Evolutionary conservation across 257 asterid genomes (phyloP).

Genomic region (Primulina eburnea): DNA sequence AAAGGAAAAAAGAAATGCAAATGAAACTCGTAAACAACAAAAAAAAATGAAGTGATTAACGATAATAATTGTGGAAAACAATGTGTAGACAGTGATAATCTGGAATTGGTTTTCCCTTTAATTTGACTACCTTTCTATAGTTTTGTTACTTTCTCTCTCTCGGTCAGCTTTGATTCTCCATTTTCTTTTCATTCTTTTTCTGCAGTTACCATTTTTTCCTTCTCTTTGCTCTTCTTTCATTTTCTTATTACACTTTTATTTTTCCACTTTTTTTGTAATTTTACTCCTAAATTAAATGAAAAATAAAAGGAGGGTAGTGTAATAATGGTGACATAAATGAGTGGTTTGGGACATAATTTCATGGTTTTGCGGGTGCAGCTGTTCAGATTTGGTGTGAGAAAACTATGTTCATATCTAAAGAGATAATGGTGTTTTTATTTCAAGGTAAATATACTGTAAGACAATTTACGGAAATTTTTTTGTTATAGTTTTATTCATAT

Average conservation of each 20-base stretch:
- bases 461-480: no score
- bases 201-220: not conserved
- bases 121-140: not conserved
- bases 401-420: no score
- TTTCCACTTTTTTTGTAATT: not conserved
- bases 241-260: not conserved
- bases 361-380: slow-evolving; percentile 6
- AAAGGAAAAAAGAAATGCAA: slow-evolving; percentile 10
- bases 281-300: not conserved
- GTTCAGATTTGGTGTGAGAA: slow-evolving; percentile 1
- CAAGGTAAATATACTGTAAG: no score
- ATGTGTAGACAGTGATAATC: not conserved
- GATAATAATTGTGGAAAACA: not conserved
- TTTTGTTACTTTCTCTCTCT: not conserved
- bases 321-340: slow-evolving; percentile 5
- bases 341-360: slow-evolving; percentile 4
- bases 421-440: no score
- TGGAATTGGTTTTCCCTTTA: not conserved
- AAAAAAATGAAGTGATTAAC: not conserved
- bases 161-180: not conserved
- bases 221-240: not conserved
- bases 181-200: slow-evolving; percentile 1
- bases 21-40: not conserved
- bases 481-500: no score
- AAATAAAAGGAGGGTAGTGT: not conserved